Percentiles rank a stretch among this genome's conserved stretches.
Conservation (phyloP, 1,139 yeast species). For the Kazachstania sp. region DNA sequence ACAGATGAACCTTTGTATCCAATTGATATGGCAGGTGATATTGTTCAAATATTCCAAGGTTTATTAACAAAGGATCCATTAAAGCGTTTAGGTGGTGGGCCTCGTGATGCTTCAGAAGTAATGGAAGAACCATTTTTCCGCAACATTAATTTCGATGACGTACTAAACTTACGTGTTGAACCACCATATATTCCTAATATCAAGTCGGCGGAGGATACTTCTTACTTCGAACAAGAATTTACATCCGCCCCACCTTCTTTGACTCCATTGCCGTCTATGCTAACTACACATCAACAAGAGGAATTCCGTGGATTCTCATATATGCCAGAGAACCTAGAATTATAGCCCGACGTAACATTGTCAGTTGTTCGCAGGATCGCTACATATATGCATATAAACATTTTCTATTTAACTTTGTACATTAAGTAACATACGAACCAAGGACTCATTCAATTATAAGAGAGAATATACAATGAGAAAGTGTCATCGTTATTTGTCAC, state of each 20-base stretch:
- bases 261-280: slow-evolving; percentile 85
- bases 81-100: slow-evolving; percentile 76
- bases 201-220: slow-evolving; percentile 79
- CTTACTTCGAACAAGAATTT: slow-evolving; percentile 90
- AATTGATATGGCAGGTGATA: slow-evolving; percentile 93
- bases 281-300: slow-evolving; percentile 86
- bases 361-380: neutral
- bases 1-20: slow-evolving; percentile 98
- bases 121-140: slow-evolving; percentile 93
- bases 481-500: too few relatives aligned
- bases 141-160: slow-evolving; percentile 84
- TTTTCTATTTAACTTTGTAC: neutral
- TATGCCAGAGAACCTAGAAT: slow-evolving; percentile 50
- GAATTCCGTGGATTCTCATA: slow-evolving; percentile 96
- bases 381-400: neutral
- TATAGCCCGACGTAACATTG: slow-evolving; percentile 9
- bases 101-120: slow-evolving; percentile 81
- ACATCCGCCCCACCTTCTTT: slow-evolving; percentile 91
- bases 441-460: neutral
- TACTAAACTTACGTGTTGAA: slow-evolving; percentile 59
- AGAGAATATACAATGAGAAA: too few relatives aligned
- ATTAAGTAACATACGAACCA: neutral
- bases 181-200: slow-evolving; percentile 84
- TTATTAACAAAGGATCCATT: slow-evolving; percentile 82
- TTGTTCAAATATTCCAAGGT: slow-evolving; percentile 88